Percentiles rank a stretch among this genome's conserved stretches.
phyloP scores from a whole-genome alignment of 208 protist species.

The Crithidia thermophila region DNA sequence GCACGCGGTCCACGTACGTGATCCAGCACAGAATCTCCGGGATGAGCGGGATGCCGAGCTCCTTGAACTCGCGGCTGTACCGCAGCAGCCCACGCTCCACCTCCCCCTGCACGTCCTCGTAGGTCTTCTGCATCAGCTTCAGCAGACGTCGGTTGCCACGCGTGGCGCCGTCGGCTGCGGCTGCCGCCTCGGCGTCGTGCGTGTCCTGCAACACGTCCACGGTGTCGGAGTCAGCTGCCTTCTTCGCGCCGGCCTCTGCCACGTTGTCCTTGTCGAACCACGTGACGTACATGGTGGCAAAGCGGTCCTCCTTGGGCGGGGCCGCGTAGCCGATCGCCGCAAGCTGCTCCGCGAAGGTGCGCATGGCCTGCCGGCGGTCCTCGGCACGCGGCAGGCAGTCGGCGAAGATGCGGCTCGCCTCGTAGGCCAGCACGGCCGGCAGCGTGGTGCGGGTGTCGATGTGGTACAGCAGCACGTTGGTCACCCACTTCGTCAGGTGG shows the following conservation, averaged over 20 bases:
- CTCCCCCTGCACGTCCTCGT: slow-evolving; percentile 70
- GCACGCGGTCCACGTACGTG: slow-evolving; percentile 90
- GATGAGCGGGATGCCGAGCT: slow-evolving; percentile 92
- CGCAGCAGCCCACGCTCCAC: slow-evolving; percentile 88
- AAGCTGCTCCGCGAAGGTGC: slow-evolving; percentile 83
- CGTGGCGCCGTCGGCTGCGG: not conserved
- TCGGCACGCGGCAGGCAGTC: slow-evolving; percentile 92
- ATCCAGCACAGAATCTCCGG: slow-evolving; percentile 91
- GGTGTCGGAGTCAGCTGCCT: not conserved
- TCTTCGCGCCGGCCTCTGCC: not conserved
- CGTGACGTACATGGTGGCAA: slow-evolving; percentile 88
- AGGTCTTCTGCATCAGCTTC: slow-evolving; percentile 67
- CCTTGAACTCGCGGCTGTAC: slow-evolving; percentile 96
- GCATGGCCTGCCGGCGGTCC: slow-evolving; percentile 65
- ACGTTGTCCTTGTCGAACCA: slow-evolving; percentile 63
- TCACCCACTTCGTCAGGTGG: slow-evolving; percentile 95
- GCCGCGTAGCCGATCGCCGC: slow-evolving; percentile 83
- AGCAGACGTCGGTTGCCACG: slow-evolving; percentile 13
- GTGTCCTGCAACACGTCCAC: not conserved
- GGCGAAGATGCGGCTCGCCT: slow-evolving; percentile 93
- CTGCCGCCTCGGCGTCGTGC: not conserved
- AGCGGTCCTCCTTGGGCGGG: slow-evolving; percentile 71
- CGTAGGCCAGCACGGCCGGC: slow-evolving; percentile 93
- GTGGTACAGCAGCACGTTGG: slow-evolving; percentile 93
- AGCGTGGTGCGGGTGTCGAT: slow-evolving; percentile 88